These are phyloP conservation scores for Aphelidium insulamus DNA, from an alignment of 371 early-diverging fungal genomes.

Conservation along the genomic window DNA sequence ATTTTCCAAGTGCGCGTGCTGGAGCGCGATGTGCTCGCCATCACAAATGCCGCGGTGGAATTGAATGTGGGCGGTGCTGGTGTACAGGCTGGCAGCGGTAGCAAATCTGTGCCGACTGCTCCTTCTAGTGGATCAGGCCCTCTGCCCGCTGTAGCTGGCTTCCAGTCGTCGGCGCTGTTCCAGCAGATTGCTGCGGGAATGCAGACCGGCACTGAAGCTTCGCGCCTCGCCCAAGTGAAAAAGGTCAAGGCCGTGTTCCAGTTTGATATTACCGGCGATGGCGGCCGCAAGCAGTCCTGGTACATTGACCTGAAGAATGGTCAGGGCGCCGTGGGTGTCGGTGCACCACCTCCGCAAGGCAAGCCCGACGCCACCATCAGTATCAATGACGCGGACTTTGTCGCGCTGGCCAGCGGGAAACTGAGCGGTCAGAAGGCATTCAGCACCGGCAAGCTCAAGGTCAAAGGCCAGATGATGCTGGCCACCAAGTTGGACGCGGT, in stretches of 20 bases:
- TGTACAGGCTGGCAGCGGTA: conserved; percentile 3
- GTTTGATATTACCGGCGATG: conserved; percentile 48
- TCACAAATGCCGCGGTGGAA: conserved; percentile 71
- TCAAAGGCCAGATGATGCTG: conserved; percentile 18
- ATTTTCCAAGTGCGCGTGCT: conserved; percentile 78
- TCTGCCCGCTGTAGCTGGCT: conserved; percentile 6
- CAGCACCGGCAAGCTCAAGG: conserved; percentile 18
- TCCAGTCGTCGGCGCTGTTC: conserved; percentile 1
- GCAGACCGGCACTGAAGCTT: not conserved
- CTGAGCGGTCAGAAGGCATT: conserved; percentile 18
- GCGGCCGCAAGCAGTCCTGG: conserved; percentile 45
- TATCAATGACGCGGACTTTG: conserved; percentile 12
- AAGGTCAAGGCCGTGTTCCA: conserved; percentile 67
- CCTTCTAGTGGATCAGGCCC: not conserved
- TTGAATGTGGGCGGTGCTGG: conserved; percentile 9
- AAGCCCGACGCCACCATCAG: conserved; percentile 31
- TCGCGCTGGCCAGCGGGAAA: too few species aligned
- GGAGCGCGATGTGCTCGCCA: conserved; percentile 63
- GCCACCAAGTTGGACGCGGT: conserved; percentile 2
- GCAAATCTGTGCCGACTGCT: not conserved
- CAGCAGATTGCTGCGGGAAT: too few species aligned
- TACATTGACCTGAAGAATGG: conserved; percentile 49
- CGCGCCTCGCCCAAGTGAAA: conserved; percentile 10
- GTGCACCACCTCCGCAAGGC: too few species aligned
- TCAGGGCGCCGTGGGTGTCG: conserved; percentile 22